These are phyloP conservation scores for Saraca asoca DNA, from an alignment of 331 rosid genomes.

Conservation along the genomic window DNA sequence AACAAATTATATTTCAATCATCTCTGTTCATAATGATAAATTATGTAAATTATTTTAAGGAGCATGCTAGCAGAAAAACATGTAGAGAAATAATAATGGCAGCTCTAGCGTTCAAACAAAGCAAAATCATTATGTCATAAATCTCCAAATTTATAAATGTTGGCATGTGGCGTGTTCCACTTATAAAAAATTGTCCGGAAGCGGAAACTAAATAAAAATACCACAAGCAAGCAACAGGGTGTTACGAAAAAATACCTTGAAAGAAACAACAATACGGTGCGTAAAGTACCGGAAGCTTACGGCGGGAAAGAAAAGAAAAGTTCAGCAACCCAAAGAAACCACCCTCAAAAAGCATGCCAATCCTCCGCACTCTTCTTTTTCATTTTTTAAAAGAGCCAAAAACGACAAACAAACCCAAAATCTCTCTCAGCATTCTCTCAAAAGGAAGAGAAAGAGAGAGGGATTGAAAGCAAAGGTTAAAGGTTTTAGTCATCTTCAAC, in stretches of 20 bases:
- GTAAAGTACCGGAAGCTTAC: constrained; percentile 38
- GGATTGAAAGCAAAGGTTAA: background rate
- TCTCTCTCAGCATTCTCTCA: constrained; percentile 27
- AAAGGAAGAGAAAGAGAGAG: background rate
- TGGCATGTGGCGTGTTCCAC: no score
- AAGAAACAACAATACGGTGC: constrained; percentile 35
- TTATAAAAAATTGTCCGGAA: no score
- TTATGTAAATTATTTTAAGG: no score
- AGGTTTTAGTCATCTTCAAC: constrained; percentile 30
- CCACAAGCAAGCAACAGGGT: no score
- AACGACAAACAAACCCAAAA: constrained; percentile 14
- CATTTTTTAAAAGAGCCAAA: constrained; percentile 18
- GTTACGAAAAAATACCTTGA: constrained; percentile 24
- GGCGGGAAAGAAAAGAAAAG: constrained; percentile 70
- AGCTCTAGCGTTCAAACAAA: no score
- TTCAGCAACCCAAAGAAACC: constrained; percentile 38
- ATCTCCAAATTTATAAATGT: no score
- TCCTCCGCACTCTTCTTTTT: constrained; percentile 7
- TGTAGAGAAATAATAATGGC: no score
- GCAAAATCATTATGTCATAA: no score
- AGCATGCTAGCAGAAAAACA: no score
- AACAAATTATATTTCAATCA: no score
- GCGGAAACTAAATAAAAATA: no score
- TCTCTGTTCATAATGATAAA: no score
- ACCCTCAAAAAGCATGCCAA: constrained; percentile 46